phyloP scores from a whole-genome alignment of 305 asterid genomes.

The Fraxinus angustifolia region DNA sequence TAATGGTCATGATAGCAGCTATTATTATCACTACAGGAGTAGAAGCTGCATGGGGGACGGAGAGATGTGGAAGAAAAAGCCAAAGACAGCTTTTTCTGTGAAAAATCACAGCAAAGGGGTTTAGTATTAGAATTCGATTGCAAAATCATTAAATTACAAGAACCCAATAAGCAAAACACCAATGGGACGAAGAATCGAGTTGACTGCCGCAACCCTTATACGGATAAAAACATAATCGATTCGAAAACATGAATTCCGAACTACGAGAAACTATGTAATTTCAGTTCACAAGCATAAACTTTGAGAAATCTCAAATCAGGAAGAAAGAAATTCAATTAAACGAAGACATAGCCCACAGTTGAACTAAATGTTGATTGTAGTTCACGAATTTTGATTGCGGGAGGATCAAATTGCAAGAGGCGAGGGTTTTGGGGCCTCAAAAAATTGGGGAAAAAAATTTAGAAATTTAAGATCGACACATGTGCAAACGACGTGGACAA shows the following conservation, averaged over 20 bases:
- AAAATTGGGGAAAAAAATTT: slow-evolving; percentile 17
- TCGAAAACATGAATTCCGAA: slow-evolving; percentile 32
- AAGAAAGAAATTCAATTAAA: background rate
- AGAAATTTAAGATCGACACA: background rate
- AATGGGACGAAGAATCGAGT: slow-evolving; percentile 8
- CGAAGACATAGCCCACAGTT: background rate
- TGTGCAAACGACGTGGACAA: background rate
- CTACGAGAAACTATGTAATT: background rate
- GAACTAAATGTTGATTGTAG: slow-evolving; percentile 20
- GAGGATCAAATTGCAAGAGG: background rate
- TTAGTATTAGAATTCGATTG: slow-evolving; percentile 37
- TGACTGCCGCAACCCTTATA: background rate
- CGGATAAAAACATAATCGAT: background rate
- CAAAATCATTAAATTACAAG: slow-evolving; percentile 52
- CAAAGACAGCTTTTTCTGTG: slow-evolving; percentile 17
- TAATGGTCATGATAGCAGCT: slow-evolving; percentile 6
- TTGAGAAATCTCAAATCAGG: background rate
- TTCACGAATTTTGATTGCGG: slow-evolving; percentile 30
- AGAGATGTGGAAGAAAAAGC: slow-evolving; percentile 15
- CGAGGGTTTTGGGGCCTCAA: slow-evolving; percentile 9
- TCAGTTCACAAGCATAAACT: background rate
- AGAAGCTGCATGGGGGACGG: slow-evolving; percentile 18
- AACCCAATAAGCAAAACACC: slow-evolving; percentile 27
- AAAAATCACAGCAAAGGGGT: slow-evolving; percentile 34
- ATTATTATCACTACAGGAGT: slow-evolving; percentile 28